Base-by-base conservation (phyloP, 805 yeast species). In the Saccharomyces cerevisiae region DNA sequence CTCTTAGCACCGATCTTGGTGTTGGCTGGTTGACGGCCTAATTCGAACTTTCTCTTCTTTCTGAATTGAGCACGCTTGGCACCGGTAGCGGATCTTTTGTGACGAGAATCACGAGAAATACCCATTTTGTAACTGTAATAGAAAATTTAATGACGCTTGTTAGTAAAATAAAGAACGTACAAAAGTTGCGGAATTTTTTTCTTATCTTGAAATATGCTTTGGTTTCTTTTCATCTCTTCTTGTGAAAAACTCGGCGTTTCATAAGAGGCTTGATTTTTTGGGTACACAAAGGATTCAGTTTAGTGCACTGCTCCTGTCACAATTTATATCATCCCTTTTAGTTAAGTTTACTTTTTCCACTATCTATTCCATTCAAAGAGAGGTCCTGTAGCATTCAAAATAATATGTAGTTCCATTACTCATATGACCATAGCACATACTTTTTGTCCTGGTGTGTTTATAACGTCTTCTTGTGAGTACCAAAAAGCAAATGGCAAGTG, bases 61-160 rank as follows among this genome's bases (percentile, higher is more conserved):
- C 98, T 92, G 96, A 85, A 89, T 81, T 90, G 96, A 79, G 98
- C 98, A 81, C 97, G 90, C 82, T 90, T 91, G 78, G 99, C 99
- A 87, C 99, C 99, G 76, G 99, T 91, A 79, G 95, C 96, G 73
- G 97, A 81, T 81, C 99, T 95, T 89, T 92, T 92, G 91, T 94
- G 99, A 83, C 97, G 97, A 79, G 99, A 92, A 85, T 94, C 98
- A 85, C 99, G 92, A 80, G 98, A 90, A 87, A 92, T 92, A 91
- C 99, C 98, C 99, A 92, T 92, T 78, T 78, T 87, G 74, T 64
- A 61, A 60, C 64, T 64, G 50, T 58, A 46, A 47, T 27, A 51
- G 54, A 27, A 50, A 5, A 29, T 41, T 21, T 26, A 22, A 14
- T 5, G 32, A 17, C n/a, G 27, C 14, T 28, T 28, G 43, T 36